Conservation (phyloP, 208 protist species). For the Leishmania tropica region DNA sequence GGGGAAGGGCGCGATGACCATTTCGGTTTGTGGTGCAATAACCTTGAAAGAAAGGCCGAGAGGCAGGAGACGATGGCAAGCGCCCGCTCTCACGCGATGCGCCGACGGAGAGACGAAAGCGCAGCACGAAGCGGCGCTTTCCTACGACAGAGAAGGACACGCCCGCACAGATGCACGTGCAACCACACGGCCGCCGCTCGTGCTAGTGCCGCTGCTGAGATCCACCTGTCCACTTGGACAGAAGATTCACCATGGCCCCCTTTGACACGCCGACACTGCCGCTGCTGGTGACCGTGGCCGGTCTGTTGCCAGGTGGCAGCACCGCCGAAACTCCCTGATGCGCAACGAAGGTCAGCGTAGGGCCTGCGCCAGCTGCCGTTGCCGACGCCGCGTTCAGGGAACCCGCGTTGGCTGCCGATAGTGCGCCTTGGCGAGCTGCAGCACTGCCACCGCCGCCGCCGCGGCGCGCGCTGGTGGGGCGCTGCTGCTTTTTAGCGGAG, state of each 20-base stretch:
- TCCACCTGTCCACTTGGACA: slow-evolving; percentile 39
- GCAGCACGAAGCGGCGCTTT: background rate
- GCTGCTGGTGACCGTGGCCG: background rate
- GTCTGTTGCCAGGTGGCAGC: background rate
- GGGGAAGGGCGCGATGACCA: background rate
- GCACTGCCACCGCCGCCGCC: background rate
- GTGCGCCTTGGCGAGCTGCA: background rate
- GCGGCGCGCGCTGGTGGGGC: slow-evolving; percentile 16
- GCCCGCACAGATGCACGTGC: background rate
- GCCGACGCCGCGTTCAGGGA: background rate
- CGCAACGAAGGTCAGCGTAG: slow-evolving; percentile 25
- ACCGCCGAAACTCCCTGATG: slow-evolving; percentile 6
- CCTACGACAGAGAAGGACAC: slow-evolving; percentile 1
- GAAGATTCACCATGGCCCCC: slow-evolving; percentile 26
- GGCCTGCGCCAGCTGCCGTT: background rate
- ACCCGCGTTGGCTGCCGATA: background rate
- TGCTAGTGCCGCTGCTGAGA: slow-evolving; percentile 7
- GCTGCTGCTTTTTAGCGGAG: slow-evolving; percentile 13
- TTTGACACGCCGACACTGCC: background rate
- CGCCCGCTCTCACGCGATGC: background rate
- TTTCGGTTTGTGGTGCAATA: background rate
- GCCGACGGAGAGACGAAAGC: background rate
- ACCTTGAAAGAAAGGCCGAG: background rate
- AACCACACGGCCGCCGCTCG: background rate
- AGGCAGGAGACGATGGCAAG: background rate